Base-by-base conservation (phyloP, 768 basidiomycete species). In the Leccinum broughii region DNA sequence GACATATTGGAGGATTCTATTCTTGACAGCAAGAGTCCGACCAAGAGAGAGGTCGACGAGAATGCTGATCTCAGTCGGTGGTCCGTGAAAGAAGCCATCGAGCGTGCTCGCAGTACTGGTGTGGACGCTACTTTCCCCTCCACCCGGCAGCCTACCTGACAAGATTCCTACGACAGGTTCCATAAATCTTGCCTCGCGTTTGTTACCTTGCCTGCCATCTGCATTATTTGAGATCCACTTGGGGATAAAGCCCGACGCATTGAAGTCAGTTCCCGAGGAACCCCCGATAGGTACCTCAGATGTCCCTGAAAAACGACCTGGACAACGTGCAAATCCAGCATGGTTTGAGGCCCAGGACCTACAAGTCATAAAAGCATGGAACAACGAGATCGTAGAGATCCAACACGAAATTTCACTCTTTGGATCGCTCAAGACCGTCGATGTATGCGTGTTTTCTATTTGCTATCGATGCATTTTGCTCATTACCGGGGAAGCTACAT, bases 271-370 rank as follows among this genome's bases (percentile, higher is more conserved):
- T 7, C 78, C 81, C 4, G 77, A 84, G 49, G 87, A 90, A 64
- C 87, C 87, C 4, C 75, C 80, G 9, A 73, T 81, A 41, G 63
- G 78, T 77, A 57, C 75, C 73, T 22, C 70, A 35, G 75, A 78
- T 4, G 62, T 69, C 9, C 63, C 73, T 14, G 72, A 70, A n/a
- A 77, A 76, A 58, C 77, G 77, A 48, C 72, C 77, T 9, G 77
- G 76, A 34, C 77, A 80, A 55, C 77, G 75, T 34, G 76, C 79
- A 52, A 65, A 67, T 22, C 85, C 88, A 13, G 79, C 88, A 1
- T 92, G 92, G 90, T 94, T 86, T 65, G 91, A 93, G 69, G 88
- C 88, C 1, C 87, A 89, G 68, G 92, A 94, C 72, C 75, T 94
- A 22, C 82, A 83, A 39, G 77, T 89, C 5, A 75, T 94, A 48